A percentile compares a stretch with the other conserved stretches of the same genome.
Evolutionary conservation across 345 rosid species (phyloP).

Genomic region (Melastoma malabathricum): DNA sequence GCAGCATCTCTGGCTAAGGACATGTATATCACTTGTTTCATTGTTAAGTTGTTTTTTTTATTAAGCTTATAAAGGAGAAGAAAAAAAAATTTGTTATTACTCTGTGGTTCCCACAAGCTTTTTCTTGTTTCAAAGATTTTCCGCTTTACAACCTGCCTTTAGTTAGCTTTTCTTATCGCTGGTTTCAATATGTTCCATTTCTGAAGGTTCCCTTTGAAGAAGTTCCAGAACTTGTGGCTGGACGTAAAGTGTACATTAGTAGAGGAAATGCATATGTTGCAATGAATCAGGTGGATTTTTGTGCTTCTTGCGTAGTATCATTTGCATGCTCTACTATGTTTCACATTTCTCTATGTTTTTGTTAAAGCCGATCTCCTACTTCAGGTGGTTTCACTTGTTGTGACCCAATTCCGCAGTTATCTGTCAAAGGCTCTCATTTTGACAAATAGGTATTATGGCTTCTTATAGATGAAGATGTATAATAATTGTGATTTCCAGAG

Average conservation of each 20-base stretch:
- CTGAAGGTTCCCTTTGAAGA: constrained; percentile 95
- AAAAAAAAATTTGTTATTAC: too few relatives aligned
- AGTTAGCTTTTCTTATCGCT: too few relatives aligned
- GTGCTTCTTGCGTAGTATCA: not conserved
- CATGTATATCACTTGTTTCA: too few relatives aligned
- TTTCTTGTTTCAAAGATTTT: too few relatives aligned
- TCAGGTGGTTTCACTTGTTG: constrained; percentile 80
- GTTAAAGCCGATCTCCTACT: not conserved
- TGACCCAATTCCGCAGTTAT: constrained; percentile 63
- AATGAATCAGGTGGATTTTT: constrained; percentile 44
- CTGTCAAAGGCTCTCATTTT: constrained; percentile 70
- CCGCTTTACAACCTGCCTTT: too few relatives aligned
- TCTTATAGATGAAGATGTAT: not conserved
- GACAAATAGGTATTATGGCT: constrained; percentile 55
- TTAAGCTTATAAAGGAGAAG: too few relatives aligned
- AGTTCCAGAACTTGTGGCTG: constrained; percentile 87
- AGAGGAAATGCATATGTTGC: constrained; percentile 86
- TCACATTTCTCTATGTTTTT: not conserved
- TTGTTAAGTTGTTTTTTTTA: too few relatives aligned
- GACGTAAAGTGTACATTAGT: constrained; percentile 54
- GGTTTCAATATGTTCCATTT: constrained; percentile 4
- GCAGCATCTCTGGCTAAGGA: too few relatives aligned
- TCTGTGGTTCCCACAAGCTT: too few relatives aligned
- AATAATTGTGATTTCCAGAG: not conserved
- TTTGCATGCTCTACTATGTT: not conserved